A percentile compares a stretch with the other conserved stretches of the same genome.
Conservation (phyloP, 495 filamentous ascomycete species). For the Xylaria longipes region DNA sequence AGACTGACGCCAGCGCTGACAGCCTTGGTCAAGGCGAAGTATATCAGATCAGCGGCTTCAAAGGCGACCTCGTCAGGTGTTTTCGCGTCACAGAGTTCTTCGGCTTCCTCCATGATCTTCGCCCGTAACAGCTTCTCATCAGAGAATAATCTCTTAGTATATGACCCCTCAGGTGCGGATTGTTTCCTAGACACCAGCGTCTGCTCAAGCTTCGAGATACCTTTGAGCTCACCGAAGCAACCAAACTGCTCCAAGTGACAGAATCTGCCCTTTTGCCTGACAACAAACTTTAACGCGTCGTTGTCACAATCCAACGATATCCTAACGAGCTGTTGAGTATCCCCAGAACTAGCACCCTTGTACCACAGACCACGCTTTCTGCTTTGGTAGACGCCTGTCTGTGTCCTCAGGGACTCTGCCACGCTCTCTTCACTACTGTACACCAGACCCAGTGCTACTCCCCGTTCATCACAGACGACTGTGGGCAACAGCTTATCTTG, state of each 20-base stretch:
- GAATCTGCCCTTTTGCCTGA: slow-evolving; percentile 91
- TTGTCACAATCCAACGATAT: slow-evolving; percentile 90
- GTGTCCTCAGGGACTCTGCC: slow-evolving; percentile 81
- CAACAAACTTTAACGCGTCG: slow-evolving; percentile 88
- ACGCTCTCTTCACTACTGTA: slow-evolving; percentile 94
- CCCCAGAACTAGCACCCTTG: slow-evolving; percentile 93
- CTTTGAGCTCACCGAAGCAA: slow-evolving; percentile 86
- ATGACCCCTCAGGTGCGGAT: slow-evolving; percentile 85
- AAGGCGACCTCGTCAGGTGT: slow-evolving; percentile 85
- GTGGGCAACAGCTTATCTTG: slow-evolving; percentile 86
- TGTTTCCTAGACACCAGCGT: slow-evolving; percentile 80
- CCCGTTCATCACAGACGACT: slow-evolving; percentile 87
- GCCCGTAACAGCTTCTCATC: slow-evolving; percentile 87
- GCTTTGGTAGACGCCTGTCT: slow-evolving; percentile 93
- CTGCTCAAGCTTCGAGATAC: slow-evolving; percentile 82
- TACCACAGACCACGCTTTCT: slow-evolving; percentile 95
- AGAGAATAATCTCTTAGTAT: slow-evolving; percentile 89
- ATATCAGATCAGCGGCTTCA: slow-evolving; percentile 93
- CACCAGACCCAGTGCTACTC: slow-evolving; percentile 82
- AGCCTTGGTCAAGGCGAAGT: slow-evolving; percentile 92
- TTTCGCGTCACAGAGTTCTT: slow-evolving; percentile 86
- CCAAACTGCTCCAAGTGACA: slow-evolving; percentile 91
- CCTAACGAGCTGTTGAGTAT: slow-evolving; percentile 85
- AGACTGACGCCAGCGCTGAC: slow-evolving; percentile 81
- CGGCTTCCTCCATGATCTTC: slow-evolving; percentile 98